Conservation (phyloP, 2,329 filamentous ascomycete genomes). For the Colletotrichum cuscutae region DNA sequence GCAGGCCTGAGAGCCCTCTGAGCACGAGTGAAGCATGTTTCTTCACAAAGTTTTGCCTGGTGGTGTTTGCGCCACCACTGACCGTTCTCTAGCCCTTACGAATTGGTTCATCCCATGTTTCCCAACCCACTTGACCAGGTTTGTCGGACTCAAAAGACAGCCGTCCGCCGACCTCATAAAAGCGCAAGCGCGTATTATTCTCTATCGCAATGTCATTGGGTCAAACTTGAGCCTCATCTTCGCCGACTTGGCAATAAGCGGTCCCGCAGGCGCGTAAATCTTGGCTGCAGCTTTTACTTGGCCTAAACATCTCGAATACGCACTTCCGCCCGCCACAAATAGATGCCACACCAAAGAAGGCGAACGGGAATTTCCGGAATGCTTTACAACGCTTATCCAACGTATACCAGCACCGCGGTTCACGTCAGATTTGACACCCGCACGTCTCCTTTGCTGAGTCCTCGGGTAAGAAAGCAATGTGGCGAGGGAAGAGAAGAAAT, state of each 20-base stretch:
- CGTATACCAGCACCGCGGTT: constrained; percentile 10
- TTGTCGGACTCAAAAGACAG: neutral
- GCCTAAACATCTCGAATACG: neutral
- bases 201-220: neutral
- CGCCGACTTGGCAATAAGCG: neutral
- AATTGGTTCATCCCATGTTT: neutral
- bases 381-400: neutral
- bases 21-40: neutral
- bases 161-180: neutral
- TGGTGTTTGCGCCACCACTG: neutral
- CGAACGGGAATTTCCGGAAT: neutral
- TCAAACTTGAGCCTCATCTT: neutral
- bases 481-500: neutral
- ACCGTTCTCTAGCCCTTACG: neutral
- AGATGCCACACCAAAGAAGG: neutral
- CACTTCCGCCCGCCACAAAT: too few species aligned
- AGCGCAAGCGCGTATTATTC: neutral
- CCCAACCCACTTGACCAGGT: neutral
- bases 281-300: neutral
- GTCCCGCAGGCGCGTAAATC: constrained; percentile 14
- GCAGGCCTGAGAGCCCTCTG: neutral
- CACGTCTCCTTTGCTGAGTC: constrained; percentile 11
- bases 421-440: constrained; percentile 24
- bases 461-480: neutral
- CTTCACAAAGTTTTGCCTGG: neutral